phyloP scores from a whole-genome alignment of 352 stramenopile species.

The Peronospora belbahrii region DNA sequence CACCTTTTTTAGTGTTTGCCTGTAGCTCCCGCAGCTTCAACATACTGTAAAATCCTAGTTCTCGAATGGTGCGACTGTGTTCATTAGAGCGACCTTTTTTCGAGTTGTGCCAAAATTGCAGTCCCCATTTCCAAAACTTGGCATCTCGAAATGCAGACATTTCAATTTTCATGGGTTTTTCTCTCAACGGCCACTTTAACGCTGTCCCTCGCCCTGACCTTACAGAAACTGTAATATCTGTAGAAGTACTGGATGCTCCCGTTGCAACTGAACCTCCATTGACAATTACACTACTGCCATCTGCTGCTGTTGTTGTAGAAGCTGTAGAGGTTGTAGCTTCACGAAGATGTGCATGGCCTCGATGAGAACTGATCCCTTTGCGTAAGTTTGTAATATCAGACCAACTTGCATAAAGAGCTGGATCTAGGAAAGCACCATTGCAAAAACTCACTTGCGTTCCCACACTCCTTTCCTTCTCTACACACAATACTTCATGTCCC shows the following conservation, averaged over 20 bases:
- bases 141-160: constrained; percentile 72
- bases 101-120: constrained; percentile 79
- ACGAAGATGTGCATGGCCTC: constrained; percentile 4
- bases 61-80: constrained; percentile 71
- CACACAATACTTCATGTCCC: constrained; percentile 80
- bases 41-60: constrained; percentile 84
- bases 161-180: constrained; percentile 82
- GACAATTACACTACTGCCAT: constrained; percentile 33
- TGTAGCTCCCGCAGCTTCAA: constrained; percentile 76
- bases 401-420: constrained; percentile 75
- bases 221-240: constrained; percentile 20
- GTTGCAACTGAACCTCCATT: constrained; percentile 28
- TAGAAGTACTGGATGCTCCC: constrained; percentile 23
- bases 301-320: constrained; percentile 16
- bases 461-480: constrained; percentile 74
- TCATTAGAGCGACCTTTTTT: constrained; percentile 70
- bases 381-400: constrained; percentile 61
- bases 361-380: constrained; percentile 23
- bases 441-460: constrained; percentile 76
- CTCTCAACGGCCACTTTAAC: constrained; percentile 31
- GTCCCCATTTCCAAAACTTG: constrained; percentile 83
- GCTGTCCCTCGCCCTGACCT: constrained; percentile 11
- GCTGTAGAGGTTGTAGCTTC: constrained; percentile 4
- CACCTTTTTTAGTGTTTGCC: constrained; percentile 63
- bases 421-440: constrained; percentile 79